These are phyloP conservation scores for Wickerhamomyces kurtzmanii DNA, from an alignment of 805 yeast genomes.

Conservation along the genomic window DNA sequence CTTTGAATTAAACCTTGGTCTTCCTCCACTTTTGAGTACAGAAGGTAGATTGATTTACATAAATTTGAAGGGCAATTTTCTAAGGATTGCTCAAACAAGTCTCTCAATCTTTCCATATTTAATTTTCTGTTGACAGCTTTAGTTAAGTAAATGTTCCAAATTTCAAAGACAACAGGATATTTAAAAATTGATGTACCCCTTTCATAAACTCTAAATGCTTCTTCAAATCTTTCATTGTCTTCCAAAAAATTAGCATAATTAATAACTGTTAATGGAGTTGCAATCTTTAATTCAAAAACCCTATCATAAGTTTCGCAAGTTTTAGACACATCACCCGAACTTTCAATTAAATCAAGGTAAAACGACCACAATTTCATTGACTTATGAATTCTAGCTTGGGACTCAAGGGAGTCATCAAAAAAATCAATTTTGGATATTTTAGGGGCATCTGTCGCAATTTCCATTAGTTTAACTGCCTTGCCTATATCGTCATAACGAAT, in stretches of 20 bases:
- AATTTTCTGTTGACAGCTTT: constrained; percentile 30
- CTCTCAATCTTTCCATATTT: constrained; percentile 50
- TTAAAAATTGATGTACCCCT: constrained; percentile 52
- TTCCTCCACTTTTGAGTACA: constrained; percentile 58
- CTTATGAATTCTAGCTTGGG: constrained; percentile 51
- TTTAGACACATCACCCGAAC: constrained; percentile 31
- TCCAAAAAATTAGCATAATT: constrained; percentile 58
- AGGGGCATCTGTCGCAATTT: constrained; percentile 31
- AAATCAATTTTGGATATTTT: constrained; percentile 22
- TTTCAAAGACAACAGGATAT: constrained; percentile 52
- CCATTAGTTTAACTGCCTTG: constrained; percentile 29
- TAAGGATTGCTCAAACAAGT: constrained; percentile 63
- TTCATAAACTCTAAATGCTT: constrained; percentile 55
- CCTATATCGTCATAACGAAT: constrained; percentile 38
- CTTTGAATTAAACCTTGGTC: constrained; percentile 38
- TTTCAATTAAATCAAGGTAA: constrained; percentile 63
- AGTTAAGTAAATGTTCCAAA: constrained; percentile 62
- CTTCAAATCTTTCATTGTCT: constrained; percentile 32
- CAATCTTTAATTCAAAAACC: constrained; percentile 46
- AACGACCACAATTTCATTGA: constrained; percentile 62
- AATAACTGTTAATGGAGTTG: constrained; percentile 57
- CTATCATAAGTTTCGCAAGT: constrained; percentile 39
- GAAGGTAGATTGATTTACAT: constrained; percentile 37
- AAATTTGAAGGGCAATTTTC: constrained; percentile 36
- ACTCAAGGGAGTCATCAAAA: constrained; percentile 32